These are phyloP conservation scores for Camellia granthamiana DNA, from an alignment of 148 eudicot genomes.

Conservation along the genomic window DNA sequence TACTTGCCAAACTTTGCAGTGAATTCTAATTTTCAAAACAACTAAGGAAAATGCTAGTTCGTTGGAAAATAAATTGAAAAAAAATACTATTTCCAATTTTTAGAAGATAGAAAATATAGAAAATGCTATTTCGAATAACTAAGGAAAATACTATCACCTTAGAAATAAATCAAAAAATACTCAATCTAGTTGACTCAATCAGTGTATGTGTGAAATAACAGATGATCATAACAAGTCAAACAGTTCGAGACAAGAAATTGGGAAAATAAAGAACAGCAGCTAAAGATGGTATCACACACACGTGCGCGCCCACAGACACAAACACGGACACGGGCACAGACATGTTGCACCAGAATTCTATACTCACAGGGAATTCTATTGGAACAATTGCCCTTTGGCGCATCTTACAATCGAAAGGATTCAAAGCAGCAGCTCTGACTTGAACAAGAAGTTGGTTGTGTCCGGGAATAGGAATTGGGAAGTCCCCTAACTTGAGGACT, in stretches of 20 bases:
- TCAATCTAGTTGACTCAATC: not conserved
- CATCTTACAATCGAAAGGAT: slow-evolving; percentile 55
- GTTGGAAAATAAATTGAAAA: too few relatives aligned
- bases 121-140: too few relatives aligned
- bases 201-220: not conserved
- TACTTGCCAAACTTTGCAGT: too few relatives aligned
- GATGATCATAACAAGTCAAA: not conserved
- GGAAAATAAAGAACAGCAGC: not conserved
- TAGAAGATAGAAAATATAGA: too few relatives aligned
- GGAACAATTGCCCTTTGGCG: slow-evolving; percentile 33
- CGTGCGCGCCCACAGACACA: too few relatives aligned
- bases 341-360: not conserved
- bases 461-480: slow-evolving; percentile 34
- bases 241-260: not conserved
- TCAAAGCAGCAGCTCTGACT: slow-evolving; percentile 54
- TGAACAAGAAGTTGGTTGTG: slow-evolving; percentile 44
- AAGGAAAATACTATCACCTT: too few relatives aligned
- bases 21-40: too few relatives aligned
- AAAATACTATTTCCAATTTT: too few relatives aligned
- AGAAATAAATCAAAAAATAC: too few relatives aligned
- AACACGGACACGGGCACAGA: too few relatives aligned
- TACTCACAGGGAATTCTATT: slow-evolving; percentile 44
- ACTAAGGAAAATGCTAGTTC: too few relatives aligned
- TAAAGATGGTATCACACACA: not conserved
- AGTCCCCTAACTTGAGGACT: slow-evolving; percentile 38